Base-by-base conservation (phyloP, 371 early-diverging fungal species). In the Mucor velutinosus region DNA sequence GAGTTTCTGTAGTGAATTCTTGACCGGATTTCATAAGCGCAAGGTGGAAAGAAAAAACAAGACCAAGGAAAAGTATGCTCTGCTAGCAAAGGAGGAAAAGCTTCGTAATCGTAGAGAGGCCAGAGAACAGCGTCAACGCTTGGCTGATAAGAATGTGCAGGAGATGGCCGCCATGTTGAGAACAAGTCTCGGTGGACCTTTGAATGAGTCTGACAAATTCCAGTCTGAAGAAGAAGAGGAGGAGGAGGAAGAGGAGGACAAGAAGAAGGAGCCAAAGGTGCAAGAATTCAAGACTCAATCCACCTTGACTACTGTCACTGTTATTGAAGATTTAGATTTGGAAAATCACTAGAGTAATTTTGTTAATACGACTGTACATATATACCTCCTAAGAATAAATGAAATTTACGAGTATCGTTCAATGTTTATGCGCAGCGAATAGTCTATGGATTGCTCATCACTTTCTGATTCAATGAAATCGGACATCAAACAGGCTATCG, bases 21-120 rank as follows among this genome's bases (percentile, higher is more conserved):
- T 93, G 62, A 92, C 92, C 27, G 93, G 94, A n/a, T 94, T 94
- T 73, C 90, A 89, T 67, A 92, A 92, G 71, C 88, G 94, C 41
- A 94, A 94, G 57, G 77, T 87, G 7, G 90, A 90, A 69, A 79
- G 89, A 62, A 88, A 88, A 62, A 88, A 90, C 47, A 79, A 80
- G 33, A 87, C 89, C 33, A 76, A 73, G 43, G 86, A 85, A 60
- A 74, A 82, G 25, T 85, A 84, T 43, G 82, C 86, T 41, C 73
- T 83, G 62, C 73, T 78, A 57, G 82, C 79, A 41, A 77, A 85
- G 49, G 82, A 85, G 61, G 90, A 88, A 59, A 82, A 81, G 55
- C 71, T 87, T 7, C 81, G 80, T 49, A 76, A 76, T 25, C 80
- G 89, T 41, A 83, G 84, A 61, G 88, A 87, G 59, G 63, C 72